phyloP scores from a whole-genome alignment of 495 filamentous ascomycete species.

The Aspergillus conjunctus region DNA sequence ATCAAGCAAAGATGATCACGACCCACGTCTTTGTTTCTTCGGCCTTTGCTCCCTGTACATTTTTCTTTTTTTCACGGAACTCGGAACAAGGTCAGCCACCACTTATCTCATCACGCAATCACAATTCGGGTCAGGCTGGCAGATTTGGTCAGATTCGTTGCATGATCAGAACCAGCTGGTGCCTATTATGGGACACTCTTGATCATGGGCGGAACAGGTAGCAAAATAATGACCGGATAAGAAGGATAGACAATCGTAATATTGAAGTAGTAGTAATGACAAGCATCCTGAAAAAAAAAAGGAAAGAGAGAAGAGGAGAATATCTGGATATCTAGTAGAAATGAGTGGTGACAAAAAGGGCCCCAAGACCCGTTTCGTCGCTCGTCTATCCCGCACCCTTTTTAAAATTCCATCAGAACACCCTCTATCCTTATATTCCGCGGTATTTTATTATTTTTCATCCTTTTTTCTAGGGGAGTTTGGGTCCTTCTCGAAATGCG shows the following conservation, averaged over 20 bases:
- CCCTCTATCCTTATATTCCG: constrained; percentile 9
- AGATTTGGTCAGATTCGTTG: constrained; percentile 4
- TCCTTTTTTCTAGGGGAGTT: constrained; percentile 1
- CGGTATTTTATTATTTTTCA: background rate
- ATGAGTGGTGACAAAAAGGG: constrained; percentile 9
- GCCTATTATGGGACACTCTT: background rate
- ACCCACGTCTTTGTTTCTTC: background rate
- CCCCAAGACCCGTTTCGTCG: constrained; percentile 7
- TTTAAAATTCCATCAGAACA: constrained; percentile 1
- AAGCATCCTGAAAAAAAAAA: constrained; percentile 16
- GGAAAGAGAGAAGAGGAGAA: background rate
- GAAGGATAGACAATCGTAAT: background rate
- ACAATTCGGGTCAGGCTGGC: background rate
- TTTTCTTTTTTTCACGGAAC: background rate
- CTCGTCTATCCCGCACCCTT: constrained; percentile 6
- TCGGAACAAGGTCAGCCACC: background rate
- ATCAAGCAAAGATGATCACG: background rate
- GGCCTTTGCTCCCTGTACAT: background rate
- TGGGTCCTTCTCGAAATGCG: background rate
- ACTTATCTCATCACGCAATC: constrained; percentile 6
- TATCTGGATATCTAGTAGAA: constrained; percentile 18
- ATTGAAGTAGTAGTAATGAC: background rate
- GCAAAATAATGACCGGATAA: constrained; percentile 11
- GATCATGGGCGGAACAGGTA: constrained; percentile 7
- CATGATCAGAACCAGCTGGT: background rate